A percentile compares a stretch with the other conserved stretches of the same genome.
phyloP scores from a whole-genome alignment of 345 rosid genomes.

The Salix udensis region DNA sequence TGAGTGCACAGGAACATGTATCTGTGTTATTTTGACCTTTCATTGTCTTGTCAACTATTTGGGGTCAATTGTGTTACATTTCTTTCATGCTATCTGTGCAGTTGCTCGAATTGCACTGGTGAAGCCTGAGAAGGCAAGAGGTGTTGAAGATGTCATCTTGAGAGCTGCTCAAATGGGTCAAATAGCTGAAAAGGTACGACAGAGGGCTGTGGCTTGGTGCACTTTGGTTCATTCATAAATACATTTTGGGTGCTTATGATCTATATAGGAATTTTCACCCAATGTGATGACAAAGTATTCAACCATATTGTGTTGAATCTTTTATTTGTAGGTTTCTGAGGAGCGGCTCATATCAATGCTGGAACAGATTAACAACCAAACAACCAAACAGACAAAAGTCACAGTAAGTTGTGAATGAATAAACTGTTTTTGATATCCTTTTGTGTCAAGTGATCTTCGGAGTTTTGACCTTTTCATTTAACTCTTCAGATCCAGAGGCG shows the following conservation, averaged over 20 bases:
- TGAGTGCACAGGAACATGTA: not conserved
- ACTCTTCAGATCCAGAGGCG: slow-evolving; percentile 86
- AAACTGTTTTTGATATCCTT: not conserved
- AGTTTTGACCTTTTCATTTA: not conserved
- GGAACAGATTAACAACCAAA: slow-evolving; percentile 93
- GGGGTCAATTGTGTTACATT: not conserved
- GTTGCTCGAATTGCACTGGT: slow-evolving; percentile 95
- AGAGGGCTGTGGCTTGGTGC: not conserved
- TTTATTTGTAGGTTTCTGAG: slow-evolving; percentile 64
- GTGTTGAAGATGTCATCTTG: slow-evolving; percentile 85
- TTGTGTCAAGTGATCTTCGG: too few relatives aligned
- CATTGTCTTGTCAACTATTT: not conserved
- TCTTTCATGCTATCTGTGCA: slow-evolving; percentile 12
- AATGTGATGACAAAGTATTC: not conserved
- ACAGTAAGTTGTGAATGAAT: slow-evolving; percentile 44
- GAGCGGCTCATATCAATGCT: slow-evolving; percentile 80
- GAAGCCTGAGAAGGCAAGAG: slow-evolving; percentile 96
- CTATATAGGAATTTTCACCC: not conserved
- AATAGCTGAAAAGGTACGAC: slow-evolving; percentile 76
- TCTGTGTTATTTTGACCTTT: not conserved
- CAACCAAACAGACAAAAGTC: slow-evolving; percentile 86
- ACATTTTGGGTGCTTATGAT: not conserved
- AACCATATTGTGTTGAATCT: not conserved
- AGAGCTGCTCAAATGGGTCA: slow-evolving; percentile 94
- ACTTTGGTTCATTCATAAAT: not conserved